phyloP scores from a whole-genome alignment of 257 asterid genomes.

The Solanum corneliomulleri region DNA sequence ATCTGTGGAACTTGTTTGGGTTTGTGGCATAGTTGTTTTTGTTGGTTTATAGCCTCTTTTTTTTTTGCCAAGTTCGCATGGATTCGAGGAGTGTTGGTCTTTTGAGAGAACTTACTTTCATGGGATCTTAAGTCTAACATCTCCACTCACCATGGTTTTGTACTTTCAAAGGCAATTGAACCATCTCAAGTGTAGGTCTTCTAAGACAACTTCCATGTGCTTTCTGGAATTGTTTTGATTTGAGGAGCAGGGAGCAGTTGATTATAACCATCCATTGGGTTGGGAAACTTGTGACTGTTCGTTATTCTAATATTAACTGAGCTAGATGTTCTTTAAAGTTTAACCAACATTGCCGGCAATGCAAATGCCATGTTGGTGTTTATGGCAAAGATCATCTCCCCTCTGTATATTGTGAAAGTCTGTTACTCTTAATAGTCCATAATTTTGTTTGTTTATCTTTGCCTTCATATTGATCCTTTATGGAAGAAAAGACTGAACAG shows the following conservation, averaged over 20 bases:
- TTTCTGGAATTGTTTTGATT: background rate
- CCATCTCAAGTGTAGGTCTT: background rate
- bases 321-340: background rate
- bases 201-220: background rate
- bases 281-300: background rate
- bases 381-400: background rate
- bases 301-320: background rate
- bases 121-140: background rate
- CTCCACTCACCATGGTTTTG: background rate
- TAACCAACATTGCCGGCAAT: constrained; percentile 35
- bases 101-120: background rate
- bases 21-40: background rate
- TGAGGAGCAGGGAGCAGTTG: background rate
- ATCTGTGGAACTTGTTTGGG: background rate
- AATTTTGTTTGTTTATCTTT: background rate
- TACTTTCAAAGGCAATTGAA: background rate
- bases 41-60: background rate
- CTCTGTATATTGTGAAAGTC: background rate
- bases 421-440: background rate
- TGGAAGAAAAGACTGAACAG: background rate
- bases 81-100: background rate
- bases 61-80: background rate
- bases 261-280: background rate
- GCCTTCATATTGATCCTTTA: background rate
- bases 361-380: constrained; percentile 49